Conservation (phyloP, 2,329 filamentous ascomycete species). For the Beauveria varroae region DNA sequence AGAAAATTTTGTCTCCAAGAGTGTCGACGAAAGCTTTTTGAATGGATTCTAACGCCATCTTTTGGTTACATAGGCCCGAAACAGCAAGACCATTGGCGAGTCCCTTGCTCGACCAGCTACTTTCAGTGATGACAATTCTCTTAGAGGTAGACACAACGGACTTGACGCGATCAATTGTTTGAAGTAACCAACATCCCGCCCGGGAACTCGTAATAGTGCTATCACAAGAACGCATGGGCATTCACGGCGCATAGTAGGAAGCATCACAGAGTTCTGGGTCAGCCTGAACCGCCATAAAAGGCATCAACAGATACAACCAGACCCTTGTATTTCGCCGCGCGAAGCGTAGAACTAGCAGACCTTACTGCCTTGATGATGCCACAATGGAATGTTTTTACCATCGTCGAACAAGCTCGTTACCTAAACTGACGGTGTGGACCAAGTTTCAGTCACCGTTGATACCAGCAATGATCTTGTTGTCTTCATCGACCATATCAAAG, state of each 20-base stretch:
- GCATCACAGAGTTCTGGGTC: slow-evolving; percentile 63
- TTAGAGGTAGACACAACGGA: slow-evolving; percentile 41
- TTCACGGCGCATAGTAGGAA: slow-evolving; percentile 79
- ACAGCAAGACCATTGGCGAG: slow-evolving; percentile 58
- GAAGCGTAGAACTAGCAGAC: slow-evolving; percentile 49
- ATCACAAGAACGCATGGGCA: slow-evolving; percentile 77
- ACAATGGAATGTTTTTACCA: slow-evolving; percentile 40
- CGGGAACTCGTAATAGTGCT: slow-evolving; percentile 47
- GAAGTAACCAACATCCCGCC: slow-evolving; percentile 60
- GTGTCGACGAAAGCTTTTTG: slow-evolving; percentile 47
- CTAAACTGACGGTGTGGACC: slow-evolving; percentile 66
- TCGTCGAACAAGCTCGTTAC: slow-evolving; percentile 78
- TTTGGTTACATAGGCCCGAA: slow-evolving; percentile 60
- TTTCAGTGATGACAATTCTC: slow-evolving; percentile 68
- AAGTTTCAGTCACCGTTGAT: slow-evolving; percentile 57
- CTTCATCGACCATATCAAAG: slow-evolving; percentile 47
- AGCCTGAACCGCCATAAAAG: slow-evolving; percentile 58
- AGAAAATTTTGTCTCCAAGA: slow-evolving; percentile 54
- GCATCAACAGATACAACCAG: slow-evolving; percentile 77
- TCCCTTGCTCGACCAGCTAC: slow-evolving; percentile 74
- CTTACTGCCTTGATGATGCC: slow-evolving; percentile 52
- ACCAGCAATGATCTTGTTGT: slow-evolving; percentile 52
- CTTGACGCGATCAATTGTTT: slow-evolving; percentile 41
- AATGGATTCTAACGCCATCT: slow-evolving; percentile 57
- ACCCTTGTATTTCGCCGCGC: slow-evolving; percentile 58